A percentile compares a stretch with the other conserved stretches of the same genome.
phyloP scores from a whole-genome alignment of 148 eudicot species.

The Rheum nobile region DNA sequence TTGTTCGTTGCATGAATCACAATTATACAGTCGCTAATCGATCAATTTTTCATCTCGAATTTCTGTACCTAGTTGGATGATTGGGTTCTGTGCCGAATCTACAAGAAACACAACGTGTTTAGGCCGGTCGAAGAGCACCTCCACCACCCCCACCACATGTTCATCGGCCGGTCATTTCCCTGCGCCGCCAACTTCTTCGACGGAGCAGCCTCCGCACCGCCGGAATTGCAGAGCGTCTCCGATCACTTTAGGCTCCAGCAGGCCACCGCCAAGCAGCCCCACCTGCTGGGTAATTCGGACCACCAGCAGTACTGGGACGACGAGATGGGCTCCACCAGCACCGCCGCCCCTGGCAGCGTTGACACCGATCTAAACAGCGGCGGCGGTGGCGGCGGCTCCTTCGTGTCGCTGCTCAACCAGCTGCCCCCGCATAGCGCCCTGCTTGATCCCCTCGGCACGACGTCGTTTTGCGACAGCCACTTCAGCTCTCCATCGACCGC shows the following conservation, averaged over 20 bases:
- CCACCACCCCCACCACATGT: slow-evolving; percentile 19
- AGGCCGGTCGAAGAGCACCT: background rate
- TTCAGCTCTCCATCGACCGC: slow-evolving; percentile 7
- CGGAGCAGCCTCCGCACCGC: background rate
- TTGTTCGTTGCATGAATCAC: too few relatives aligned
- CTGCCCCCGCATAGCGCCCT: slow-evolving; percentile 2
- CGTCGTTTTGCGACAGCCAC: slow-evolving; percentile 7
- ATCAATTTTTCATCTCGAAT: background rate
- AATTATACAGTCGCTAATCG: background rate
- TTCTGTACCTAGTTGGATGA: slow-evolving; percentile 21
- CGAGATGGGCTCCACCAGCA: slow-evolving; percentile 4
- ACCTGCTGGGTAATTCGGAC: background rate
- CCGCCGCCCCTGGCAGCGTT: background rate
- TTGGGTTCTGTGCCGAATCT: slow-evolving; percentile 40
- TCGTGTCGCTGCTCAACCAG: slow-evolving; percentile 6
- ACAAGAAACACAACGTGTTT: slow-evolving; percentile 30
- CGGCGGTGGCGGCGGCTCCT: background rate
- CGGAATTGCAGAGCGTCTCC: background rate
- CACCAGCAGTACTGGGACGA: slow-evolving; percentile 4
- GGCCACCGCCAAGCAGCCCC: background rate
- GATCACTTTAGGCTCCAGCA: background rate
- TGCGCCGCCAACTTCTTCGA: slow-evolving; percentile 2
- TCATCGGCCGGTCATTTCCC: slow-evolving; percentile 2
- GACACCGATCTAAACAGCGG: slow-evolving; percentile 3
- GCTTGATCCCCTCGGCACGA: slow-evolving; percentile 3